These are phyloP conservation scores for Vitis hybrid DNA, from an alignment of 177 flowering plant species.

Conservation along the genomic window DNA sequence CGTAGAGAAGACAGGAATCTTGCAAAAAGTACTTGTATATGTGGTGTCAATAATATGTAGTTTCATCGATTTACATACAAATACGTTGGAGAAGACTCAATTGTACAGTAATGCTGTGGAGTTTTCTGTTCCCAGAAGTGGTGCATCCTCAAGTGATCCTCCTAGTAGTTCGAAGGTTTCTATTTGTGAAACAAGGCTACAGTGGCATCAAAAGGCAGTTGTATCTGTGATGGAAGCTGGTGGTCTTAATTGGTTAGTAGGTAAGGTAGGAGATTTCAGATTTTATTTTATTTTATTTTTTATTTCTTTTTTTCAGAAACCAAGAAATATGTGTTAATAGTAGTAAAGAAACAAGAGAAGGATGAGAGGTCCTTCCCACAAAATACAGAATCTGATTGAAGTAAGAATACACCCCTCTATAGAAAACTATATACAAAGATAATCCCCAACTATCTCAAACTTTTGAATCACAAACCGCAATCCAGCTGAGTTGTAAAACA, in stretches of 20 bases:
- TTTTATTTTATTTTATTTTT: conserved; percentile 6
- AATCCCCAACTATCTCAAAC: too few species aligned
- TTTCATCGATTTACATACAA: conserved; percentile 58
- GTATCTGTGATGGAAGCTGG: conserved; percentile 98
- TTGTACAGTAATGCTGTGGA: conserved; percentile 26
- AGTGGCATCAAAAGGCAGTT: conserved; percentile 84
- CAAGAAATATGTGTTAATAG: too few species aligned
- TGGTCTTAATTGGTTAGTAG: conserved; percentile 99
- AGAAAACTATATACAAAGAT: too few species aligned
- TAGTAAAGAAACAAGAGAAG: too few species aligned
- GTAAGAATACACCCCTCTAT: too few species aligned
- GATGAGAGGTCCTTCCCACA: too few species aligned
- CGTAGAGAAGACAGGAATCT: conserved; percentile 47
- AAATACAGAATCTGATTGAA: too few species aligned
- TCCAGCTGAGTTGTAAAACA: too few species aligned
- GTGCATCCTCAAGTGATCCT: conserved; percentile 27
- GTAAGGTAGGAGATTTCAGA: conserved; percentile 77
- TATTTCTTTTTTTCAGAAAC: neutral
- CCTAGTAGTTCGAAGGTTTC: conserved; percentile 26
- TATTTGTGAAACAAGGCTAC: conserved; percentile 40
- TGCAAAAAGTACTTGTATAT: conserved; percentile 70
- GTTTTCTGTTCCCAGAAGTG: conserved; percentile 21
- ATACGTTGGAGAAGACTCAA: conserved; percentile 34
- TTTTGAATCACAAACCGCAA: too few species aligned
- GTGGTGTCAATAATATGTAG: conserved; percentile 67